phyloP scores from a whole-genome alignment of 164 flowering plant genomes.

The Brasenia schreberi region DNA sequence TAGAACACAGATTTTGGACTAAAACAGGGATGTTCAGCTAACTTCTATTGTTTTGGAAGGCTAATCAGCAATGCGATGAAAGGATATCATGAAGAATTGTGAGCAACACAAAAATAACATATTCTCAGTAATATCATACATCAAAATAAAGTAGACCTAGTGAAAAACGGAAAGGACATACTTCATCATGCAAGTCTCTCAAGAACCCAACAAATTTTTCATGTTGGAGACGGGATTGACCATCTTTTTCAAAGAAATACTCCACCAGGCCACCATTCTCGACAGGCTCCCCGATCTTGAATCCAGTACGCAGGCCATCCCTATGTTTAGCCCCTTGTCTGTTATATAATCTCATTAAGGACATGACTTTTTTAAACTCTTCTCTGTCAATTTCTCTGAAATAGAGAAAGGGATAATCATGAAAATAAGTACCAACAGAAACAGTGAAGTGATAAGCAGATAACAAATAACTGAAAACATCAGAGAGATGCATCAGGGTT shows the following conservation, averaged over 20 bases:
- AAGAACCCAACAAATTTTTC: slow-evolving; percentile 63
- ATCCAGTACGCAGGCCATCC: slow-evolving; percentile 56
- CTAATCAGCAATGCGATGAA: neutral
- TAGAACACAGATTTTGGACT: too few species aligned
- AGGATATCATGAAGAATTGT: neutral
- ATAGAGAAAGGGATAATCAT: too few species aligned
- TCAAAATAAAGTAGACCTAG: neutral
- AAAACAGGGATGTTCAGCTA: too few species aligned
- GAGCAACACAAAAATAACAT: neutral
- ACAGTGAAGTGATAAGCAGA: too few species aligned
- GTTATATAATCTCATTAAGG: slow-evolving; percentile 64
- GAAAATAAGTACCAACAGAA: too few species aligned
- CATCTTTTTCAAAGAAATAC: slow-evolving; percentile 88
- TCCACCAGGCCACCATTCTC: slow-evolving; percentile 86
- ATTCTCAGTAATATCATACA: neutral
- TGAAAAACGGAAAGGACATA: slow-evolving; percentile 15
- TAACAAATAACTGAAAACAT: too few species aligned
- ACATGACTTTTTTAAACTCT: slow-evolving; percentile 93
- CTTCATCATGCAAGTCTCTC: slow-evolving; percentile 66
- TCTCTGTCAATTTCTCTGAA: slow-evolving; percentile 64
- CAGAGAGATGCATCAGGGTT: too few species aligned
- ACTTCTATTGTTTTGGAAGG: too few species aligned
- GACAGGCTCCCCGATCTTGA: slow-evolving; percentile 45
- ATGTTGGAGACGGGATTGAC: slow-evolving; percentile 40
- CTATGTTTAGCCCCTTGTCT: slow-evolving; percentile 75